Evolutionary conservation across 2,329 filamentous ascomycete genomes (phyloP), one percentile per base, ranked within the genome.

Genomic region (Botrytis hyacinthi): DNA sequence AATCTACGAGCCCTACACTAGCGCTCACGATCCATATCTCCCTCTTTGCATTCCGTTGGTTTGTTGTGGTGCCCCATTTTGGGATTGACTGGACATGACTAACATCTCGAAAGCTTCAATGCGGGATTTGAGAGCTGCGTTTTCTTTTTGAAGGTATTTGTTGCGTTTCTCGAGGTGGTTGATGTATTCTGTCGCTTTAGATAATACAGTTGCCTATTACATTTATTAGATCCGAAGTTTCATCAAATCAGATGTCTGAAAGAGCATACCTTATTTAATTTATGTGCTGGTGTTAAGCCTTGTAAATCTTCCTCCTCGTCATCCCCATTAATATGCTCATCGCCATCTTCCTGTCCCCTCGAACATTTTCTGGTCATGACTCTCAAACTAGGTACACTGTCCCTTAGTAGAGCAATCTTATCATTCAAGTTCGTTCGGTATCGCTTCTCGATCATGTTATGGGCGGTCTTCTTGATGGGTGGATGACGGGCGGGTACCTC

Each of bases 181-280:
- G 77, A 98, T 98, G 79, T 98, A 98, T 81, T 98, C 95, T 16
- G 95, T 98, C 9, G 95, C 95, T 82, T 98, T 98, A 77, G 93
- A 94, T 69, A 98, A 84, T 62, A 98, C 88, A 0, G 79, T 80
- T 71, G 78, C 78, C 80, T 72, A 18, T 69, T 20, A 29, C 48
- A n/a, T 44, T 66, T 3, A 59, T 73, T 67, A 76, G 42, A 72
- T 69, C 29, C 26, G 10, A 18, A 32, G 32, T 32, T 22, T 22
- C 26, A 63, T 16, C 14, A 18, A 37, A 37, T 22, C 35, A 22
- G 37, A 29, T 14, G 54, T 22, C 59, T 40, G 65, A 32, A 72
- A 40, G 62, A 35, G 70, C 71, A 48, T 62, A 81, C 90, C 80
- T 93, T 93, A 84, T 92, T 92, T 69, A 92, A 82, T 79, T 92